Percentiles rank a stretch among this genome's conserved stretches.
Conservation (phyloP, 2,329 filamentous ascomycete genomes). For the Pseudogymnoascus sp. region DNA sequence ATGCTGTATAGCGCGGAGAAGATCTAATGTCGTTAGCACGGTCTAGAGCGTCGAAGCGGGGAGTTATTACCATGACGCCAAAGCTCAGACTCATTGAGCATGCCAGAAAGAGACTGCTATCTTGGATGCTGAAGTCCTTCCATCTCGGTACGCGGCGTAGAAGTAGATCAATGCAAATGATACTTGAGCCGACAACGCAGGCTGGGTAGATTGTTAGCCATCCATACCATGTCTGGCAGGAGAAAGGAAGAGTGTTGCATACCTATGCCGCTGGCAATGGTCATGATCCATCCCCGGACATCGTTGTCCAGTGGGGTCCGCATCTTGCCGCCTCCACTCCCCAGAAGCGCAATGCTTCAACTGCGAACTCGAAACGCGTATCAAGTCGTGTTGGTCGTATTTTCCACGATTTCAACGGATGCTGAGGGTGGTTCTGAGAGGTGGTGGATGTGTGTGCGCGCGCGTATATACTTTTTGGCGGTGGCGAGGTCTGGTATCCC, state of each 20-base stretch:
- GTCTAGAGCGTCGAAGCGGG: neutral
- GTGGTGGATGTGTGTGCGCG: neutral
- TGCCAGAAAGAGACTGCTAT: conserved; percentile 82
- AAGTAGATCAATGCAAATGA: conserved; percentile 81
- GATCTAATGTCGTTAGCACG: conserved; percentile 48
- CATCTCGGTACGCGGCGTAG: conserved; percentile 66
- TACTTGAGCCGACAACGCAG: conserved; percentile 66
- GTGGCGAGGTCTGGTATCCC: neutral
- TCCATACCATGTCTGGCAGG: neutral
- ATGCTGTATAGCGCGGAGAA: conserved; percentile 91
- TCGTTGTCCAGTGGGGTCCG: conserved; percentile 60
- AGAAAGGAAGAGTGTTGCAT: conserved; percentile 25
- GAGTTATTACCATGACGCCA: conserved; percentile 74
- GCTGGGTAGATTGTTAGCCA: conserved; percentile 31
- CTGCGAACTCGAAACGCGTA: neutral
- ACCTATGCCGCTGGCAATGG: conserved; percentile 70
- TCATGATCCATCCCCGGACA: conserved; percentile 89
- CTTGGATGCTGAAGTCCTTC: conserved; percentile 75
- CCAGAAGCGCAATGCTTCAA: neutral
- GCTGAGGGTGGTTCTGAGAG: neutral
- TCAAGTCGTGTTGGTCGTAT: neutral
- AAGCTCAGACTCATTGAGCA: conserved; percentile 87
- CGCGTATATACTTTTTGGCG: neutral
- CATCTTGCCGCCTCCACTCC: conserved; percentile 4
- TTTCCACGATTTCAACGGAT: neutral